Conservation (phyloP, 164 flowering plant species). For the Magnolia officinalis region DNA sequence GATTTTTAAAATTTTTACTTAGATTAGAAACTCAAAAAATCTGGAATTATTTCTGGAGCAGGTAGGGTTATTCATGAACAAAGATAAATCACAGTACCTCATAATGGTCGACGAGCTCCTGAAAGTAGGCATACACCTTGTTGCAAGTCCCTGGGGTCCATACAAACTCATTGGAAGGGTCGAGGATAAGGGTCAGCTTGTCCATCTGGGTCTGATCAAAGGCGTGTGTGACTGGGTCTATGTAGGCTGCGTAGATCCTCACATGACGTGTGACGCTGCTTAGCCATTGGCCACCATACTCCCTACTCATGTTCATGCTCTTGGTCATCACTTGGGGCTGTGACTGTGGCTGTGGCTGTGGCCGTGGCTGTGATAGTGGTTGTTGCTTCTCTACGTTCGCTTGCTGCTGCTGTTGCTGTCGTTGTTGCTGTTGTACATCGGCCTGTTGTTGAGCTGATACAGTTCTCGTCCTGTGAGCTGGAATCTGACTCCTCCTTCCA, state of each 20-base stretch:
- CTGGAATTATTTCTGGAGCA: no score
- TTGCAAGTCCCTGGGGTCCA: constrained; percentile 73
- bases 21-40: no score
- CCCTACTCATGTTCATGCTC: constrained; percentile 71
- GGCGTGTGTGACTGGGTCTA: constrained; percentile 72
- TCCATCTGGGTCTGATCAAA: constrained; percentile 91
- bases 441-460: constrained; percentile 8
- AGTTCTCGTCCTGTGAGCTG: background rate
- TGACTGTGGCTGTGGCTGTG: background rate
- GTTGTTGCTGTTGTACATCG: background rate
- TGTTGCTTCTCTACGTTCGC: background rate
- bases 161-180: constrained; percentile 76
- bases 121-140: constrained; percentile 71
- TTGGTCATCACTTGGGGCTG: constrained; percentile 13
- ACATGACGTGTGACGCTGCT: constrained; percentile 77
- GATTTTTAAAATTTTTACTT: no score
- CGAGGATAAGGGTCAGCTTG: constrained; percentile 82
- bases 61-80: background rate
- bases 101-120: constrained; percentile 88
- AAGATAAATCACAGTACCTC: constrained; percentile 43
- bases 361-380: background rate
- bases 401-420: background rate
- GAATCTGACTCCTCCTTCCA: background rate
- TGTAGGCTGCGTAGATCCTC: constrained; percentile 77
- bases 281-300: constrained; percentile 82